Evolutionary conservation across 2,329 filamentous ascomycete species (phyloP).

Genomic region (Calonectria pteridis): DNA sequence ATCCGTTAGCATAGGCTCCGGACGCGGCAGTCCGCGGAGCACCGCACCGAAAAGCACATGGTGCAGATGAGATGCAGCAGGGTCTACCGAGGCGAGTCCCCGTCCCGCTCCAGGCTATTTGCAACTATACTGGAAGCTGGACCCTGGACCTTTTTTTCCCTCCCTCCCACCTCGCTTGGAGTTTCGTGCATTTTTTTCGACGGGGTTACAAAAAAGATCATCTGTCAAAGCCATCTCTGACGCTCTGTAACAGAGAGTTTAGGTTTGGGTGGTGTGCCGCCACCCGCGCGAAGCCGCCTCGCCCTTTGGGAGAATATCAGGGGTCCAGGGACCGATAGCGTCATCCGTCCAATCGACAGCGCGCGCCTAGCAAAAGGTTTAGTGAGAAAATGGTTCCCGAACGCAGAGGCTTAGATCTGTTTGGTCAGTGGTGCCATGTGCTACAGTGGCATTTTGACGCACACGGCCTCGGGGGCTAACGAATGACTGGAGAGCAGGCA

Average conservation of each 20-base stretch:
- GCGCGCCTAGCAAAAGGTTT: background rate
- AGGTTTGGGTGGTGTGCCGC: conserved; percentile 37
- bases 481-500: background rate
- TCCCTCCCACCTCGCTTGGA: conserved; percentile 11
- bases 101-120: background rate
- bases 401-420: conserved; percentile 5
- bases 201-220: background rate
- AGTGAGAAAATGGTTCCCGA: conserved; percentile 15
- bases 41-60: background rate
- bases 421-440: conserved; percentile 8
- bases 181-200: background rate
- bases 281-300: conserved; percentile 27
- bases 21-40: background rate
- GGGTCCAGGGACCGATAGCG: conserved; percentile 18
- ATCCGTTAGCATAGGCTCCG: conserved; percentile 3
- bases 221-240: background rate
- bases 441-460: conserved; percentile 6
- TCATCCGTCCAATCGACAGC: conserved; percentile 5
- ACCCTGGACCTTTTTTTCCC: background rate
- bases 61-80: conserved; percentile 20
- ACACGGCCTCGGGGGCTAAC: background rate
- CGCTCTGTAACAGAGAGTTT: conserved; percentile 18
- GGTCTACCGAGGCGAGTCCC: background rate
- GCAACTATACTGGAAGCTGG: background rate
- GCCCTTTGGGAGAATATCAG: conserved; percentile 1